phyloP scores from a whole-genome alignment of 2,329 filamentous ascomycete genomes.

The Didymella exigua region DNA sequence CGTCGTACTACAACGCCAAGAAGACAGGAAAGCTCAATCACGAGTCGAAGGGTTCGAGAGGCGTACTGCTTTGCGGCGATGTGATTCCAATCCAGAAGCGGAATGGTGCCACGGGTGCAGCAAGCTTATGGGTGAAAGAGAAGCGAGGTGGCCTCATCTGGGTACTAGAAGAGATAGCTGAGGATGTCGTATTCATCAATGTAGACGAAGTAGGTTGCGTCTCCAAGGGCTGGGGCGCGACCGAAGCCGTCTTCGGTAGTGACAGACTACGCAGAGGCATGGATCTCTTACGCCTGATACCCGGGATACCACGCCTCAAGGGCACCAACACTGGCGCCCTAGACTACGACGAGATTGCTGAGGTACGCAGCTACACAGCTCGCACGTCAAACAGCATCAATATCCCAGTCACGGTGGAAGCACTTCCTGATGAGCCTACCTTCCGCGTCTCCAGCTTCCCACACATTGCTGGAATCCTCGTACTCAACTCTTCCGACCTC shows the following conservation, averaged over 20 bases:
- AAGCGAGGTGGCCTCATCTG: constrained; percentile 93
- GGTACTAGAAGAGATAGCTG: constrained; percentile 97
- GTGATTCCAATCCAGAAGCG: constrained; percentile 98
- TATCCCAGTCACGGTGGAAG: constrained; percentile 82
- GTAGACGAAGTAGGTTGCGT: constrained; percentile 80
- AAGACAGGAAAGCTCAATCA: constrained; percentile 64
- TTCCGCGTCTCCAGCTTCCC: constrained; percentile 92
- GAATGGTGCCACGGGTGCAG: constrained; percentile 88
- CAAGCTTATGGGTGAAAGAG: constrained; percentile 98
- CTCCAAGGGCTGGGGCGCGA: constrained; percentile 72
- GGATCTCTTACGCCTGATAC: constrained; percentile 78
- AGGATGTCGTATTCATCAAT: constrained; percentile 80
- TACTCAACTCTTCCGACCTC: constrained; percentile 78
- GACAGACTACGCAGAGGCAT: constrained; percentile 69
- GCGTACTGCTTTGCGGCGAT: constrained; percentile 91
- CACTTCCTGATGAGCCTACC: constrained; percentile 70
- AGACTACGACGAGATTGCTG: constrained; percentile 76
- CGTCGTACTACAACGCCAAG: constrained; percentile 57
- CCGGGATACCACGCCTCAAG: constrained; percentile 77
- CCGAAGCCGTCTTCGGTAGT: constrained; percentile 84
- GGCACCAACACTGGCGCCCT: constrained; percentile 74
- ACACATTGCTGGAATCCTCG: constrained; percentile 95
- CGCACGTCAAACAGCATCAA: constrained; percentile 76
- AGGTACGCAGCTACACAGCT: constrained; percentile 82
- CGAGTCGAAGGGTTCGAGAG: constrained; percentile 76